A percentile compares a stretch with the other conserved stretches of the same genome.
These are phyloP conservation scores for Cardamine resedifolia DNA, from an alignment of 345 rosid species.

Conservation along the genomic window DNA sequence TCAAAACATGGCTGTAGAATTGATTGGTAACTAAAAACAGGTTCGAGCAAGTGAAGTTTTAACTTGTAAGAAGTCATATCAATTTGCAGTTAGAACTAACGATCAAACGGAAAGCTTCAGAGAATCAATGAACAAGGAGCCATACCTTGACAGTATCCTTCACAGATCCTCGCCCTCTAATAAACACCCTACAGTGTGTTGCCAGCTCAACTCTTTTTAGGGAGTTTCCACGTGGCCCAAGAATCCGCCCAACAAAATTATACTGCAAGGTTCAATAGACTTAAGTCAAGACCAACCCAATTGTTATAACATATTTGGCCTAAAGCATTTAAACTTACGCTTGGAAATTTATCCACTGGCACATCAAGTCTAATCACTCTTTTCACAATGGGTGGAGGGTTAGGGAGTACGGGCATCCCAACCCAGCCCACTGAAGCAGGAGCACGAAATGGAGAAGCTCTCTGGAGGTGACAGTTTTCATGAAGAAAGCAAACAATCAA, in stretches of 20 bases:
- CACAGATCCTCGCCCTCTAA: conserved; percentile 90
- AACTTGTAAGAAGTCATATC: neutral
- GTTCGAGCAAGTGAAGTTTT: conserved; percentile 3
- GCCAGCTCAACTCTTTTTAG: conserved; percentile 84
- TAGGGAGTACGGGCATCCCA: conserved; percentile 63
- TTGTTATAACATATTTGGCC: neutral
- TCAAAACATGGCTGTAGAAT: neutral
- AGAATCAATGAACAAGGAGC: neutral
- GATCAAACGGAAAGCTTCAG: neutral
- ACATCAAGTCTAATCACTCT: conserved; percentile 86
- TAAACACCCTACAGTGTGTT: conserved; percentile 84
- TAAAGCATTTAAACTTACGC: conserved; percentile 46
- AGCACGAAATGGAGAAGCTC: conserved; percentile 60
- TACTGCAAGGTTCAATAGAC: conserved; percentile 56
- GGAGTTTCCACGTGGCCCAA: conserved; percentile 99
- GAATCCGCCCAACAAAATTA: conserved; percentile 90
- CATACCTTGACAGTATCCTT: conserved; percentile 85
- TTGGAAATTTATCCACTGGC: conserved; percentile 89
- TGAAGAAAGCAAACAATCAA: conserved; percentile 40
- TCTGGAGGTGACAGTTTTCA: conserved; percentile 81
- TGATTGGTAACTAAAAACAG: neutral
- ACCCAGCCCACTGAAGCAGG: conserved; percentile 72
- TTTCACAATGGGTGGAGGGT: conserved; percentile 58
- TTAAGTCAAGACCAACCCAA: neutral
- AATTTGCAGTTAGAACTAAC: neutral